These are phyloP conservation scores for Knoxdaviesia proteae DNA, from an alignment of 2,329 filamentous ascomycete genomes.

Conservation along the genomic window DNA sequence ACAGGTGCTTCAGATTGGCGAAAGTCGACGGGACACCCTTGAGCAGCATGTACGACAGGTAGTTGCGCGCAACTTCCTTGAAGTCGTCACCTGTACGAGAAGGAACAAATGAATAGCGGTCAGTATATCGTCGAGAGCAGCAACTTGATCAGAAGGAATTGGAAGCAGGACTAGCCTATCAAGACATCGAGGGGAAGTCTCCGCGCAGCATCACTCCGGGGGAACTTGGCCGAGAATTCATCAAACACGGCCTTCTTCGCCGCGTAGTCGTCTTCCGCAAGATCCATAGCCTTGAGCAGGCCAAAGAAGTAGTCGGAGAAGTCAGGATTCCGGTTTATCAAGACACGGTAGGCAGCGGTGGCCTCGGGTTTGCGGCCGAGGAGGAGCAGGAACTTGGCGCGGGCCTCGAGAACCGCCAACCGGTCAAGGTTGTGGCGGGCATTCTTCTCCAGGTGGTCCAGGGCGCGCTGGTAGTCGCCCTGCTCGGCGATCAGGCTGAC, in stretches of 20 bases:
- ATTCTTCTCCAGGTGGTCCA: slow-evolving; percentile 66
- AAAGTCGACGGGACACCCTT: slow-evolving; percentile 93
- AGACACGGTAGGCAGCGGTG: slow-evolving; percentile 54
- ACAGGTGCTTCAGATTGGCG: slow-evolving; percentile 87
- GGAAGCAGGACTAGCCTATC: slow-evolving; percentile 27
- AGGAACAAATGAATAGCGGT: background rate
- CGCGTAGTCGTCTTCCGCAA: slow-evolving; percentile 35
- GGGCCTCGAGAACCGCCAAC: slow-evolving; percentile 65
- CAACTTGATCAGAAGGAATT: background rate
- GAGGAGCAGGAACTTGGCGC: slow-evolving; percentile 64
- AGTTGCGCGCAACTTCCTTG: slow-evolving; percentile 52
- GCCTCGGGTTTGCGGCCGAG: slow-evolving; percentile 64
- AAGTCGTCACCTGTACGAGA: slow-evolving; percentile 49
- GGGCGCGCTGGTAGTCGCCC: slow-evolving; percentile 60
- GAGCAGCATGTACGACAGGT: slow-evolving; percentile 66
- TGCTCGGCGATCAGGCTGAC: slow-evolving; percentile 84
- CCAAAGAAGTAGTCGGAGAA: slow-evolving; percentile 70
- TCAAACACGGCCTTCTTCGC: slow-evolving; percentile 51
- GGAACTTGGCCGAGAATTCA: slow-evolving; percentile 61
- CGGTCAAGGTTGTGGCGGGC: slow-evolving; percentile 66
- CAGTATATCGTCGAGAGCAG: background rate
- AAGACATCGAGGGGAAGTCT: slow-evolving; percentile 82
- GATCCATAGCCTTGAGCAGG: slow-evolving; percentile 46
- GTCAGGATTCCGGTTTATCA: slow-evolving; percentile 76
- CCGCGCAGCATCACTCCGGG: slow-evolving; percentile 65